Percentiles rank a stretch among this genome's conserved stretches.
Evolutionary conservation across 352 stramenopile genomes (phyloP).

Genomic region (Globisporangium camurandrum): DNA sequence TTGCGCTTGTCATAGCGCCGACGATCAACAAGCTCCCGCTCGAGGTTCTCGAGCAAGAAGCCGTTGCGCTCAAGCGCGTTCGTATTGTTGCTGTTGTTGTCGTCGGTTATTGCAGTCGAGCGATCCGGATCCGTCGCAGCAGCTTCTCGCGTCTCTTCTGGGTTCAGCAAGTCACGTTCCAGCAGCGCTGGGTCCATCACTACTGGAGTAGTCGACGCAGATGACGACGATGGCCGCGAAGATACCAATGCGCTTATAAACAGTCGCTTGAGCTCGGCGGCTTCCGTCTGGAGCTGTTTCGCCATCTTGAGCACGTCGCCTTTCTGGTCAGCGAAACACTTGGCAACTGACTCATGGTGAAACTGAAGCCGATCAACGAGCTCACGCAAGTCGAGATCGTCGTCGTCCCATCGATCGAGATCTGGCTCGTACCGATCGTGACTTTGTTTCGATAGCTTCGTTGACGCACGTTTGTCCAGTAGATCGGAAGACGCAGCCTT

Average conservation of each 20-base stretch:
- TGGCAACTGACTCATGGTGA: constrained; percentile 69
- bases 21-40: constrained; percentile 22
- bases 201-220: too few relatives aligned
- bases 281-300: constrained; percentile 61
- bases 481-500: background rate
- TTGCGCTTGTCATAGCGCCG: constrained; percentile 16
- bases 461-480: background rate
- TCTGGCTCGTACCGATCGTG: constrained; percentile 34
- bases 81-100: too few relatives aligned
- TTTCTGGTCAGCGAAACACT: constrained; percentile 70
- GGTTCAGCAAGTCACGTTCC: constrained; percentile 8
- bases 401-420: constrained; percentile 59
- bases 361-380: constrained; percentile 69
- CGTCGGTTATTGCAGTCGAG: background rate
- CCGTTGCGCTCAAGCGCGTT: constrained; percentile 13
- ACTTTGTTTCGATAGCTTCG: background rate
- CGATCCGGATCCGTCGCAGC: background rate
- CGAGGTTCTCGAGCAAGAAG: constrained; percentile 38
- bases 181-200: background rate
- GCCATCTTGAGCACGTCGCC: constrained; percentile 50
- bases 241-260: constrained; percentile 51
- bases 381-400: constrained; percentile 67
- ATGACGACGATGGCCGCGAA: constrained; percentile 5
- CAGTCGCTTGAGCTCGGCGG: constrained; percentile 55
- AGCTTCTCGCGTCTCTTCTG: constrained; percentile 5